phyloP scores from a whole-genome alignment of 495 filamentous ascomycete species.

The Thermothielavioides terrestris region DNA sequence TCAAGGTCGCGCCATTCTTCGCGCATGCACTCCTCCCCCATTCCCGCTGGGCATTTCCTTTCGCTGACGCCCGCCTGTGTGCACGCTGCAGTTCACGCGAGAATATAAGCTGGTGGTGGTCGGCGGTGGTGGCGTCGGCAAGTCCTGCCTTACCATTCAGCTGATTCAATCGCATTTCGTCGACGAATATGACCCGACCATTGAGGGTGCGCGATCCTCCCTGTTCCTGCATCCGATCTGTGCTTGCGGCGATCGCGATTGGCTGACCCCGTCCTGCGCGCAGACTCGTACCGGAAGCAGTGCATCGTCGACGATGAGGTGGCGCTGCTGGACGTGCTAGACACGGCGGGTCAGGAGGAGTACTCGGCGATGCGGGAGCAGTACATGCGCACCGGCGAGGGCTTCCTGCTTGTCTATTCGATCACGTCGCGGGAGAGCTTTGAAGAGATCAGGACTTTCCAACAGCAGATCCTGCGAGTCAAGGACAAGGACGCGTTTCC shows the following conservation, averaged over 20 bases:
- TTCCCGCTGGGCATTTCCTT: neutral
- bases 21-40: neutral
- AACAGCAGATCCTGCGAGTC: conserved; percentile 95
- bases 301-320: conserved; percentile 98
- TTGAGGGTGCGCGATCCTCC: conserved; percentile 66
- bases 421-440: conserved; percentile 96
- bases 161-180: conserved; percentile 98
- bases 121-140: conserved; percentile 95
- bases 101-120: conserved; percentile 99
- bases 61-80: conserved; percentile 7
- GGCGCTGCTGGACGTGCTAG: conserved; percentile 91
- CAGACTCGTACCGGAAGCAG: conserved; percentile 99
- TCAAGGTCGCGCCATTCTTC: neutral
- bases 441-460: conserved; percentile 95
- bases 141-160: conserved; percentile 98
- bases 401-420: conserved; percentile 94
- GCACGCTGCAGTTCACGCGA: conserved; percentile 69
- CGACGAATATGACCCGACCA: conserved; percentile 98
- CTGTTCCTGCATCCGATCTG: neutral
- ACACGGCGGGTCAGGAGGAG: conserved; percentile 97
- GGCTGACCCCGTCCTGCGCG: conserved; percentile 5
- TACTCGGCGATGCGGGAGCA: conserved; percentile 99
- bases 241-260: neutral
- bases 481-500: conserved; percentile 99
- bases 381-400: conserved; percentile 99